These are phyloP conservation scores for Backusella westeae DNA, from an alignment of 192 early-diverging fungal species.

Conservation along the genomic window DNA sequence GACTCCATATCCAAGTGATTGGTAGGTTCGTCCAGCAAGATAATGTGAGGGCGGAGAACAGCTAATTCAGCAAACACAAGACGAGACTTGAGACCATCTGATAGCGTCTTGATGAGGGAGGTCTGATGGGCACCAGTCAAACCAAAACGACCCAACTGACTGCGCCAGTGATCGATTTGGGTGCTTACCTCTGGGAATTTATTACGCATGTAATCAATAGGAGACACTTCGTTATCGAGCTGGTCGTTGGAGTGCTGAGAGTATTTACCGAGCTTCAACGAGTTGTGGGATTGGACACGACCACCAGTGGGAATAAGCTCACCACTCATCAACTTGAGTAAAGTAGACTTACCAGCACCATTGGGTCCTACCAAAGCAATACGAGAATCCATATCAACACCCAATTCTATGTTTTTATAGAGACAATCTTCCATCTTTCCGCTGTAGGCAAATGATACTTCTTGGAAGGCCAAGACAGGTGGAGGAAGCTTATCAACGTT, in stretches of 20 bases:
- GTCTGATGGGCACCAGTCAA: conserved; percentile 92
- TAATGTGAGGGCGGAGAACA: conserved; percentile 84
- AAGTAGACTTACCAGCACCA: conserved; percentile 94
- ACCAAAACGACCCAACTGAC: conserved; percentile 90
- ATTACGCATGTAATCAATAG: conserved; percentile 89
- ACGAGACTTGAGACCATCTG: conserved; percentile 93
- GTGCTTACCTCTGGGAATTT: conserved; percentile 80
- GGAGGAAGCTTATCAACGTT: conserved; percentile 87
- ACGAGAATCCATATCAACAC: conserved; percentile 97
- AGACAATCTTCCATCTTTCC: conserved; percentile 80
- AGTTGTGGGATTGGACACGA: conserved; percentile 84
- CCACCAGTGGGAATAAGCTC: conserved; percentile 83
- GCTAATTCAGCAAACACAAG: conserved; percentile 96
- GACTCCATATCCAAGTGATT: conserved; percentile 93
- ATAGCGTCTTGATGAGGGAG: conserved; percentile 82
- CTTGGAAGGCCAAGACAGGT: conserved; percentile 90
- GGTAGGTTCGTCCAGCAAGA: conserved; percentile 98
- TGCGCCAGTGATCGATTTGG: conserved; percentile 87
- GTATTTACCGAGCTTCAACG: conserved; percentile 95
- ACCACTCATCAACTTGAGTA: conserved; percentile 96
- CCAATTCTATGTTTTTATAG: conserved; percentile 89
- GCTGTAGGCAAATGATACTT: conserved; percentile 91
- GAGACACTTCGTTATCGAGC: conserved; percentile 80
- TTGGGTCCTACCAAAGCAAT: conserved; percentile 97
- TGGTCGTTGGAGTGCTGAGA: conserved; percentile 98